These are phyloP conservation scores for Metschnikowia bowlesiae DNA, from an alignment of 805 yeast genomes.

Conservation along the genomic window DNA sequence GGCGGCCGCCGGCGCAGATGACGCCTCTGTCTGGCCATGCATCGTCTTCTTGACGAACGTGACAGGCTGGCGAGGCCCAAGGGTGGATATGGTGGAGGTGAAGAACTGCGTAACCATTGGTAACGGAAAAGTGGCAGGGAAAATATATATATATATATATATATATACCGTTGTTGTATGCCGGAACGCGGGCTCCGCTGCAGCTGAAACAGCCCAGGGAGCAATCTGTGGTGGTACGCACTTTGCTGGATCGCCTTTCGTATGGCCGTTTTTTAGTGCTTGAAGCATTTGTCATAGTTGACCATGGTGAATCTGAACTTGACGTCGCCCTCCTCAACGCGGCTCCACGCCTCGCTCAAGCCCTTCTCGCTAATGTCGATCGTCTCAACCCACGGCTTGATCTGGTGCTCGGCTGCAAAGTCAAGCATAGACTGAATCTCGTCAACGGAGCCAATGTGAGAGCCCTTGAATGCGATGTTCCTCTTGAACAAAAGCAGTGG, in stretches of 20 bases:
- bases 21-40: background rate
- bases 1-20: background rate
- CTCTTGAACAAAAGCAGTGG: slow-evolving; percentile 11
- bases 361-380: slow-evolving; percentile 15
- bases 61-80: slow-evolving; percentile 9
- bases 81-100: slow-evolving; percentile 11
- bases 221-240: too few relatives aligned
- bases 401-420: slow-evolving; percentile 17
- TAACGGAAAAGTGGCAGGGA: background rate
- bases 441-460: slow-evolving; percentile 14
- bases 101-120: slow-evolving; percentile 11
- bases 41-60: background rate
- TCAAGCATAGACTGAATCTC: slow-evolving; percentile 17
- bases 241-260: too few relatives aligned
- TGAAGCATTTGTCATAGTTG: slow-evolving; percentile 17
- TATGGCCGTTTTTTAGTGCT: background rate
- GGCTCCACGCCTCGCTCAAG: slow-evolving; percentile 14
- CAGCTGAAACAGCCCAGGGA: too few relatives aligned
- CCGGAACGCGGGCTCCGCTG: too few relatives aligned
- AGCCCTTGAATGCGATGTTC: slow-evolving; percentile 15
- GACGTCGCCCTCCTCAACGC: slow-evolving; percentile 15
- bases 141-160: background rate
- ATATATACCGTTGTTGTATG: too few relatives aligned
- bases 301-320: slow-evolving; percentile 17
- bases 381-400: slow-evolving; percentile 18